Conservation (phyloP, 371 early-diverging fungal species). For the Enterocytospora artemiae region DNA sequence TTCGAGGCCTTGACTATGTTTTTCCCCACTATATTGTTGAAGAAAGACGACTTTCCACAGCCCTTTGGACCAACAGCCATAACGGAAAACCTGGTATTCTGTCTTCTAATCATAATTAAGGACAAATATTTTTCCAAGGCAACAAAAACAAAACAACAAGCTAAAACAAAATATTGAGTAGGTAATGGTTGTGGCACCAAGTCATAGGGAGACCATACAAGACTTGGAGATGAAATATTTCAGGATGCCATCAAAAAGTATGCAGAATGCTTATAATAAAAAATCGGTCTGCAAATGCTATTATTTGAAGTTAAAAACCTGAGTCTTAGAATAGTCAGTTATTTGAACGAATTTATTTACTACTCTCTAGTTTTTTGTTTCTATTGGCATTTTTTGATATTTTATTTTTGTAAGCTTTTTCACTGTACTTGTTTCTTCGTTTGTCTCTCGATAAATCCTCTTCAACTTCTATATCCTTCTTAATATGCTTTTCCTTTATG, state of each 20-base stretch:
- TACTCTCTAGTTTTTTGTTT: neutral
- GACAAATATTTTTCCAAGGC: neutral
- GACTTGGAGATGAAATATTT: no score
- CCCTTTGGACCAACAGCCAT: constrained; percentile 48
- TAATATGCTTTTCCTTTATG: neutral
- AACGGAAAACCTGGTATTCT: constrained; percentile 41
- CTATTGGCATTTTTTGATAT: neutral
- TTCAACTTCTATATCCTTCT: no score
- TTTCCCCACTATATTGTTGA: constrained; percentile 48
- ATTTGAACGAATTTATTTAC: neutral
- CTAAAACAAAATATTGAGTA: neutral
- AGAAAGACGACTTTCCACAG: constrained; percentile 50
- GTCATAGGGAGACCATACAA: no score
- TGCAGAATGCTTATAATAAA: no score
- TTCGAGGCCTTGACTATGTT: constrained; percentile 18
- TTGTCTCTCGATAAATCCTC: no score
- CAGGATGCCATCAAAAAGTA: no score
- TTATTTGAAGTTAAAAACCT: no score
- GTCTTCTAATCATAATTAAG: constrained; percentile 30
- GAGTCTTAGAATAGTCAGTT: no score
- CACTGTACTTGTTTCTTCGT: neutral
- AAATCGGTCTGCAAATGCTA: no score
- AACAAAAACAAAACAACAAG: neutral
- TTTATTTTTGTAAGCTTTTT: neutral
- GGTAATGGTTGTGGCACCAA: neutral